Evolutionary conservation across 2,329 filamentous ascomycete genomes (phyloP), one percentile per base, ranked within the genome.

Genomic region (Phyllachora maydis): DNA sequence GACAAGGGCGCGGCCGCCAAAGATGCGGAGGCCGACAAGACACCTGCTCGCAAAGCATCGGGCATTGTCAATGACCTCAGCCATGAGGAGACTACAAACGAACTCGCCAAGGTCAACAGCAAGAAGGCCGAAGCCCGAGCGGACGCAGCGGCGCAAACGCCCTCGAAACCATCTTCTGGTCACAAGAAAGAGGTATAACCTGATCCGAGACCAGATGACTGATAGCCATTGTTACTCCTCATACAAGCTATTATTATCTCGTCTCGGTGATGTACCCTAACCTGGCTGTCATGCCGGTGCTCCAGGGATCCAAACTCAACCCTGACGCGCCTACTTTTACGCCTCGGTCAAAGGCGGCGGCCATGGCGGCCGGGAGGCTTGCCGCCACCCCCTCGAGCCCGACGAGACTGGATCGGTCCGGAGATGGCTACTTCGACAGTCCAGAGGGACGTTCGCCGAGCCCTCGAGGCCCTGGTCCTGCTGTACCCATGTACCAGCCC

Each of bases 321-420:
- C 62, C 62, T 16, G 46, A 53, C 33, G 62, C 62, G 14, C 52
- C 57, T 21, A 53, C 55, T 25, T 67, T 67, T 30, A 65, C 59
- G 2, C 61, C 62, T 22, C 50, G 50, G 25, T 42, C 45, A 10
- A 20, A 33, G 14, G 32, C 36, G 26, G 28, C 35, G 16, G 30
- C 30, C 18, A n/a, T n/a, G n/a, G n/a, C n/a, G n/a, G n/a, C n/a
- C n/a, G n/a, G n/a, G n/a, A n/a, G n/a, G n/a, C 15, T 24, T 24
- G 25, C 22, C 9, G 17, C 29, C 4, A 28, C 31, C 16, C 30
- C 36, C 13, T 30, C 35, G 16, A 32, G 21, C 16, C 24, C 28
- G 8, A 17, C 33, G 31, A 28, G 38, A 26, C 14, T 36, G 29
- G 27, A 33, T 19, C 19, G 22, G 19, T 17, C 22, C 14, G 25